These are phyloP conservation scores for Cordyceps tenuipes DNA, from an alignment of 2,329 filamentous ascomycete genomes.

Conservation along the genomic window DNA sequence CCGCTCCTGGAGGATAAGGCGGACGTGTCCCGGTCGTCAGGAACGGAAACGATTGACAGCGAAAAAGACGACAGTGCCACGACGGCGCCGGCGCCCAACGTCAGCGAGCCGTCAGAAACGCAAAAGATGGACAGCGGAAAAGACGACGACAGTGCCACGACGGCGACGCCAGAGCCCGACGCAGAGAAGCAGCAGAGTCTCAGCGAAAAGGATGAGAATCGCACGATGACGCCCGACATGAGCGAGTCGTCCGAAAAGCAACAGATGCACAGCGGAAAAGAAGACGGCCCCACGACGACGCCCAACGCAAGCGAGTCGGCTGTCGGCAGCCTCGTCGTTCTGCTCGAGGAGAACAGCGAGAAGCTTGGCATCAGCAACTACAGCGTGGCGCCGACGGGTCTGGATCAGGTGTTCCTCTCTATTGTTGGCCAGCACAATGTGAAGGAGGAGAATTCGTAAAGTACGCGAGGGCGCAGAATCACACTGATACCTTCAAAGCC, in stretches of 20 bases:
- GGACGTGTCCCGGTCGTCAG: too few species aligned
- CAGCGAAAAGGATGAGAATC: neutral
- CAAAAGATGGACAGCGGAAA: neutral
- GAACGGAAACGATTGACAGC: too few species aligned
- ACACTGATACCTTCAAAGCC: neutral
- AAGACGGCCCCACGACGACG: neutral
- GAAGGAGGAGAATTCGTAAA: constrained; percentile 53
- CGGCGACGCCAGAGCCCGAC: neutral
- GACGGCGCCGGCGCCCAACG: too few species aligned
- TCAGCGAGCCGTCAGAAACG: neutral
- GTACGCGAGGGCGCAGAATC: too few species aligned
- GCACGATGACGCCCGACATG: neutral
- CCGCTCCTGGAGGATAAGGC: constrained; percentile 17
- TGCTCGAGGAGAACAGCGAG: constrained; percentile 63
- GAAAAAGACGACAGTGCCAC: too few species aligned
- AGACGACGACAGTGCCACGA: neutral
- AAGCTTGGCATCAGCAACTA: constrained; percentile 73
- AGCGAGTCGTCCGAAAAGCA: constrained; percentile 12
- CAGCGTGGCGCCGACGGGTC: constrained; percentile 74
- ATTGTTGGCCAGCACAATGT: constrained; percentile 78
- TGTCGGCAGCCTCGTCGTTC: constrained; percentile 61
- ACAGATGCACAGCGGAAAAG: neutral
- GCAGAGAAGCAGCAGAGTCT: too few species aligned
- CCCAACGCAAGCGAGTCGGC: constrained; percentile 33
- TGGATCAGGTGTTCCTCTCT: constrained; percentile 83